Evolutionary conservation across 345 rosid genomes (phyloP).

Genomic region (Dovyalis caffra): DNA sequence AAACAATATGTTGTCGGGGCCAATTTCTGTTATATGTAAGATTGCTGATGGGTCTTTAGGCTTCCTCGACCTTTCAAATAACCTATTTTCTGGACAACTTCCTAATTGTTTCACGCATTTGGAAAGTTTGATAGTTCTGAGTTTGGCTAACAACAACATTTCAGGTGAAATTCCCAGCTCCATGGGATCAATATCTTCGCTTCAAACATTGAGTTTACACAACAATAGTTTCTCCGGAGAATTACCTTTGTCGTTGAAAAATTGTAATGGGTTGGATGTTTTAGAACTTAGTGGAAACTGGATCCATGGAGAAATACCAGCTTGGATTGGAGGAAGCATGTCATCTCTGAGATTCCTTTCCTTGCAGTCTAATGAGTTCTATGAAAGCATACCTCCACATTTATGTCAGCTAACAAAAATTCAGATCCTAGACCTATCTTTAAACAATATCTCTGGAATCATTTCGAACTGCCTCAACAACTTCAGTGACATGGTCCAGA

Average conservation of each 20-base stretch:
- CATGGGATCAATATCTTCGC: neutral
- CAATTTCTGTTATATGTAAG: too few relatives aligned
- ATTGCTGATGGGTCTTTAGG: too few relatives aligned
- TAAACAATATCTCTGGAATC: conserved; percentile 6
- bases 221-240: conserved; percentile 19
- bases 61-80: too few relatives aligned
- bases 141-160: conserved; percentile 14
- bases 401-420: neutral
- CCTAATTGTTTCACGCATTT: too few relatives aligned
- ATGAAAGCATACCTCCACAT: neutral
- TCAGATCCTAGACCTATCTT: conserved; percentile 9
- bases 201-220: conserved; percentile 4
- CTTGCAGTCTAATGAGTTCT: conserved; percentile 11
- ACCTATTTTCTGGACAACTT: too few relatives aligned
- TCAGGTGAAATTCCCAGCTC: conserved; percentile 18
- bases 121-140: too few relatives aligned
- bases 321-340: conserved; percentile 20
- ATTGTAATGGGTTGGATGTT: too few relatives aligned
- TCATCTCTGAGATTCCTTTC: conserved; percentile 4
- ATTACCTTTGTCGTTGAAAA: conserved; percentile 12
- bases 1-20: conserved; percentile 8
- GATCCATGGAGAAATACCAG: conserved; percentile 6
- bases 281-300: conserved; percentile 12
- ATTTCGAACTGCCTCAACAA: conserved; percentile 10
- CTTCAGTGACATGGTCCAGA: neutral